Base-by-base conservation (phyloP, 2,329 filamentous ascomycete species). In the Samsoniella hepiali region DNA sequence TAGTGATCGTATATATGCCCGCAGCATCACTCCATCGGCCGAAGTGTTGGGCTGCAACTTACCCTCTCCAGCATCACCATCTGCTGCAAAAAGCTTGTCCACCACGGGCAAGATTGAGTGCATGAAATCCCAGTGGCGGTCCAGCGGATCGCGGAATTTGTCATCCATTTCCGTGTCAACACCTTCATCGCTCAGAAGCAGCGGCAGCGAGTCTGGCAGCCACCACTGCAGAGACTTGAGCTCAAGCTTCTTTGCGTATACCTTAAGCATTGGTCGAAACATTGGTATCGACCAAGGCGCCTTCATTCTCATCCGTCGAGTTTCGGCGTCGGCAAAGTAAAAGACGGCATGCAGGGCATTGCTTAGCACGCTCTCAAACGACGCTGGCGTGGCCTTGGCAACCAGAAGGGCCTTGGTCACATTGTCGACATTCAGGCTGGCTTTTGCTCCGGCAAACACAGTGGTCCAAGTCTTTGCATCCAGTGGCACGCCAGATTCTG, bases 371-470 rank as follows among this genome's bases (percentile, higher is more conserved):
- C 73, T 70, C 3, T 71, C 67, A 17, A 68, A 65, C 2, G 80
- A 67, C 53, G 77, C 78, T 5, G 81, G 73, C 58, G 88, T 79
- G 51, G 89, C 80, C 38, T 78, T 77, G 50, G 74, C 76, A 1
- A 78, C 69, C 11, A 76, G 77, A 34, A 77, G 65, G 1, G 74
- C 70, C 38, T 69, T 69, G 17, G 66, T 63, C n/a, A 92, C 78
- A 32, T 81, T 81, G 3, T 78, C 73, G 5, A 81, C 77, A 65
- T 91, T 81, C 31, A 79, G 74, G 27, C 79, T 79, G 4, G 73
- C 71, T 68, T 91, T 91, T 58, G 90, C 89, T 38, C 89, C 88
- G 64, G 88, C 84, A 49, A 96, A 82, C 40, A 97, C 78, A 34
- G 87, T 86, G 1, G 87, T 81, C 71, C 88, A 91, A 0, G 91